Percentiles rank a stretch among this genome's conserved stretches.
Evolutionary conservation across 2,329 filamentous ascomycete species (phyloP).

Genomic region (Fusarium gaditjirri): DNA sequence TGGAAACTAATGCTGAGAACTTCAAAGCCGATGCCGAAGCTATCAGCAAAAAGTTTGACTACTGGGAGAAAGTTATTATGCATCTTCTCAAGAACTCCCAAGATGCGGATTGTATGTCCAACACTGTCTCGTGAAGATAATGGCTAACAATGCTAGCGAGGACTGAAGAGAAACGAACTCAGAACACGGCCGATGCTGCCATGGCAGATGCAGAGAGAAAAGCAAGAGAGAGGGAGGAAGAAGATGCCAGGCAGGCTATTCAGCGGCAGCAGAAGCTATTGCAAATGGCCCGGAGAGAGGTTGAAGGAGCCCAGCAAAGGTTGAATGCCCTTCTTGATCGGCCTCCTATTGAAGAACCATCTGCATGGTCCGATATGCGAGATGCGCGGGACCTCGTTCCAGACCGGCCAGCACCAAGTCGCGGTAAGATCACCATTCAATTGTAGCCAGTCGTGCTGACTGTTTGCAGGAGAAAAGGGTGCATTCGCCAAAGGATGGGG

Average conservation of each 20-base stretch:
- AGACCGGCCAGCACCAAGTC: neutral
- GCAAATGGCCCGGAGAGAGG: neutral
- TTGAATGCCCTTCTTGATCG: neutral
- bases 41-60: neutral
- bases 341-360: neutral
- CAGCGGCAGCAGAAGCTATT: neutral
- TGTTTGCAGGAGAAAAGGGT: neutral
- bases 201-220: neutral
- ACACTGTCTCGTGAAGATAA: too few species aligned
- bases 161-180: neutral
- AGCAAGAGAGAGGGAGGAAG: neutral
- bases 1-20: neutral
- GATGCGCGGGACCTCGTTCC: neutral
- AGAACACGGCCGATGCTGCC: neutral
- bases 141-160: neutral
- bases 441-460: neutral
- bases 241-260: neutral
- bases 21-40: neutral
- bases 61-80: neutral
- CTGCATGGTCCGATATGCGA: neutral
- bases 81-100: neutral
- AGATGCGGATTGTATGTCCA: neutral
- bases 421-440: fast-evolving
- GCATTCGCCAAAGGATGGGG: neutral
- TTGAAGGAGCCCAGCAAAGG: neutral